These are phyloP conservation scores for Dendrobium huoshanense DNA, from an alignment of 106 monocot genomes.

Conservation along the genomic window DNA sequence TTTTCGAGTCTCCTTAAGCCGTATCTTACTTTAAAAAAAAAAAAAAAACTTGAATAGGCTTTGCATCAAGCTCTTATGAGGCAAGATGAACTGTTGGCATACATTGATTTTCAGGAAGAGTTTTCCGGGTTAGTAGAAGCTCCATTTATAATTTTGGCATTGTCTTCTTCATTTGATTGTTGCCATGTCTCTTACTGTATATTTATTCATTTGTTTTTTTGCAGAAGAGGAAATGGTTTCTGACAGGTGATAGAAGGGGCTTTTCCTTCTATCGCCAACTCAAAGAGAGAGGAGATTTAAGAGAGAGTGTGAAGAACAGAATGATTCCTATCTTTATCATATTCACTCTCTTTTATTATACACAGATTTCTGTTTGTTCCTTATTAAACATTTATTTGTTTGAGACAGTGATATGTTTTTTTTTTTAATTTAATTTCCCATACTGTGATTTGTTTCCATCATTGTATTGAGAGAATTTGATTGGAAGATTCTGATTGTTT, in stretches of 20 bases:
- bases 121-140: slow-evolving; percentile 1
- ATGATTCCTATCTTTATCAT: too few species aligned
- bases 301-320: too few species aligned
- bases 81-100: slow-evolving; percentile 10
- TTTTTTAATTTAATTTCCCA: too few species aligned
- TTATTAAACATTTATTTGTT: too few species aligned
- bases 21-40: background rate
- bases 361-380: too few species aligned
- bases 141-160: background rate
- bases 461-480: too few species aligned
- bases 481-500: too few species aligned
- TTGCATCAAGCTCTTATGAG: slow-evolving; percentile 9
- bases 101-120: slow-evolving; percentile 7
- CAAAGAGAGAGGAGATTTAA: too few species aligned
- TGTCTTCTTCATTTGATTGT: background rate
- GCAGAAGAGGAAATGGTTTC: background rate
- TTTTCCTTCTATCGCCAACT: background rate
- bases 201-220: background rate
- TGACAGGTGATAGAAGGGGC: background rate
- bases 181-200: background rate
- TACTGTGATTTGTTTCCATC: too few species aligned
- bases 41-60: background rate
- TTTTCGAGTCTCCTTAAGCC: background rate
- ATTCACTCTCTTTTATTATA: too few species aligned
- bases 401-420: too few species aligned